Base-by-base conservation (phyloP, 2,329 filamentous ascomycete species). In the Boeremia exigua region DNA sequence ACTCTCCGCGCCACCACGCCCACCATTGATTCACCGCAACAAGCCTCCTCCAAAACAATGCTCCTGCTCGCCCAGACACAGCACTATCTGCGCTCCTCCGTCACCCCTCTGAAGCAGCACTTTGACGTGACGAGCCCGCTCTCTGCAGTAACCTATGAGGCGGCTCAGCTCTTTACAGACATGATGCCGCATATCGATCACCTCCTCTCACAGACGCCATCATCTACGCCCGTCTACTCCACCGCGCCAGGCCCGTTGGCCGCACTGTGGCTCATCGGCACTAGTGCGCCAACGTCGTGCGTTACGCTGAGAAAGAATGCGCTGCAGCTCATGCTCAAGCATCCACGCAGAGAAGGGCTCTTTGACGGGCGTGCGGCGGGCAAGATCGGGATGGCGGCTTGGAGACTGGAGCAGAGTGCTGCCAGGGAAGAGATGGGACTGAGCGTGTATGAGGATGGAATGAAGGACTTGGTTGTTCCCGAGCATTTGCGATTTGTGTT, bases 291-390 rank as follows among this genome's bases (percentile, higher is more conserved):
- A 11, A 62, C 69, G 3, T 42, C 55, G 1, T 67, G 61, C 29
- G 49, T 53, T 14, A 46, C 51, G 2, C 44, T 71, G 5, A 69
- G 71, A 9, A 66, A 62, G 3, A 62, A 59, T 32, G 69, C 71
- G 6, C 59, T 72, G 8, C 55, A 52, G 0, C 47, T 73, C 19
- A 63, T 74, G 55, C 38, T 70, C 4, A 56, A 62, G 15, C 65
- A 67, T 44, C 70, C 72, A 2, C 50, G 71, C 6, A 61, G 85
- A 81, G 17, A 73, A 68, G 17, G 82, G 75, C 2, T 89, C 86
- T 69, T 78, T 74, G 38, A 80, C 84, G 66, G 87, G 84, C 1
- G 90, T 80, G 68, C 91, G 84, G 88, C 85, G 85, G 74, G 70
- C 0, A 54, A 62, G 19, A 62, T 75, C 25, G 72, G 69, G 2